phyloP scores from a whole-genome alignment of 352 stramenopile species.

The Globisporangium abappressorium region DNA sequence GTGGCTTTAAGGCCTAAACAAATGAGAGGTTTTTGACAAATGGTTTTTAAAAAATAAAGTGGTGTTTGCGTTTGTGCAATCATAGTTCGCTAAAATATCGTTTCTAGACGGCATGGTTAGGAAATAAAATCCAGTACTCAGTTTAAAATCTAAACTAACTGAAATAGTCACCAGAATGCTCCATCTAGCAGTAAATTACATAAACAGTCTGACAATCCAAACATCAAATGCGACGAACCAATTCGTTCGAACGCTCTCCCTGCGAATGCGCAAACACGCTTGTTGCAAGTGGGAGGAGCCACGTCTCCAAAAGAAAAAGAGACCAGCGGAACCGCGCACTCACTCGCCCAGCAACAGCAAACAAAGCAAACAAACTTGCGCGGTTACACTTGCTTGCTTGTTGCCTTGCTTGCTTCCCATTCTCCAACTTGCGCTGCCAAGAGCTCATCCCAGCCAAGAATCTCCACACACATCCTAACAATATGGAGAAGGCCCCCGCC shows the following conservation, averaged over 20 bases:
- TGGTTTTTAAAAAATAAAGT: too few species aligned
- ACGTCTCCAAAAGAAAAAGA: conserved; percentile 2
- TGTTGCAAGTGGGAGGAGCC: too few species aligned
- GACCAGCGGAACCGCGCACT: conserved; percentile 1
- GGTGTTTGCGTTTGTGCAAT: conserved; percentile 1
- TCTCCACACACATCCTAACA: not conserved
- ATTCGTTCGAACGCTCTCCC: not conserved
- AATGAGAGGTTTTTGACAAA: too few species aligned
- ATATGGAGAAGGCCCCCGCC: conserved; percentile 14
- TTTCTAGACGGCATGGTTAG: not conserved
- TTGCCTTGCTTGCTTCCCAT: conserved; percentile 1
- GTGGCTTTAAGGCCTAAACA: too few species aligned
- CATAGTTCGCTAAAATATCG: not conserved
- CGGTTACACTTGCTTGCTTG: not conserved
- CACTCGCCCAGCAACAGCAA: not conserved
- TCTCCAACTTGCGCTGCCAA: conserved; percentile 12
- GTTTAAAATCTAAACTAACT: not conserved
- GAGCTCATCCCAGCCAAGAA: conserved; percentile 1
- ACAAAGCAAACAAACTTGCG: not conserved
- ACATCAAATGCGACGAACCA: conserved; percentile 1
- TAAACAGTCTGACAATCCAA: not conserved
- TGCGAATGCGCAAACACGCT: not conserved
- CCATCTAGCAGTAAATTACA: not conserved
- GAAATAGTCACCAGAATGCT: not conserved
- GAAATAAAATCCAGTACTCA: not conserved